Conservation (phyloP, 768 basidiomycete genomes). For the Mycena vitilis region DNA sequence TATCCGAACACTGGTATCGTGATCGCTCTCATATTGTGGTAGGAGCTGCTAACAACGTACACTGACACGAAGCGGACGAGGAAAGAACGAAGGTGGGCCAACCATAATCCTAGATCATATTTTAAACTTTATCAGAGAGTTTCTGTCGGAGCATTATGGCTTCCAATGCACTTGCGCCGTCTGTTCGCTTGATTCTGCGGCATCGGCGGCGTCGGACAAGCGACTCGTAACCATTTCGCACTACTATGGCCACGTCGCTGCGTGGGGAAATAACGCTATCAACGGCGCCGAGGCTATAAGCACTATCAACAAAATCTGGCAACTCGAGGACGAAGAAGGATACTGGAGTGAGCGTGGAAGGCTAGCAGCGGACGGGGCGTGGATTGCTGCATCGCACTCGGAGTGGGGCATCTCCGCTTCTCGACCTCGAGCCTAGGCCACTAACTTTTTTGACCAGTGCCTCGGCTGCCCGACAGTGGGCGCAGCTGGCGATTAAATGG, state of each 20-base stretch:
- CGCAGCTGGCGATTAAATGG: slow-evolving; percentile 61
- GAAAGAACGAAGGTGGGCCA: slow-evolving; percentile 61
- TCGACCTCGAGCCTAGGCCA: background rate
- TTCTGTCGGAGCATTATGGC: slow-evolving; percentile 62
- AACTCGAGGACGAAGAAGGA: slow-evolving; percentile 68
- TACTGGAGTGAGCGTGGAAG: slow-evolving; percentile 75
- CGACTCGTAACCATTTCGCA: slow-evolving; percentile 59
- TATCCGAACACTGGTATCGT: slow-evolving; percentile 11
- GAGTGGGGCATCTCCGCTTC: slow-evolving; percentile 57
- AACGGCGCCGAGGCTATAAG: slow-evolving; percentile 62
- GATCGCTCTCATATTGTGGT: slow-evolving; percentile 13
- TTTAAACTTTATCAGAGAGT: slow-evolving; percentile 52
- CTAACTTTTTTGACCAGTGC: slow-evolving; percentile 48
- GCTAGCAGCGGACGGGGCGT: slow-evolving; percentile 70
- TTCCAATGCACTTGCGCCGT: slow-evolving; percentile 70
- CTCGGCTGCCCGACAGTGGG: slow-evolving; percentile 62
- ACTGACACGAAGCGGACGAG: slow-evolving; percentile 66
- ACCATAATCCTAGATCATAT: background rate
- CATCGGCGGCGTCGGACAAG: slow-evolving; percentile 63
- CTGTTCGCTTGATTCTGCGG: slow-evolving; percentile 63
- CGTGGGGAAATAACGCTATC: slow-evolving; percentile 61
- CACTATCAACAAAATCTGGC: slow-evolving; percentile 64
- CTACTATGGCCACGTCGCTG: slow-evolving; percentile 56
- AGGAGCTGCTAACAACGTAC: slow-evolving; percentile 76
- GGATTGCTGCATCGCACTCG: slow-evolving; percentile 70